phyloP scores from a whole-genome alignment of 2,329 filamentous ascomycete species.

The Trichoderma simmonsii region DNA sequence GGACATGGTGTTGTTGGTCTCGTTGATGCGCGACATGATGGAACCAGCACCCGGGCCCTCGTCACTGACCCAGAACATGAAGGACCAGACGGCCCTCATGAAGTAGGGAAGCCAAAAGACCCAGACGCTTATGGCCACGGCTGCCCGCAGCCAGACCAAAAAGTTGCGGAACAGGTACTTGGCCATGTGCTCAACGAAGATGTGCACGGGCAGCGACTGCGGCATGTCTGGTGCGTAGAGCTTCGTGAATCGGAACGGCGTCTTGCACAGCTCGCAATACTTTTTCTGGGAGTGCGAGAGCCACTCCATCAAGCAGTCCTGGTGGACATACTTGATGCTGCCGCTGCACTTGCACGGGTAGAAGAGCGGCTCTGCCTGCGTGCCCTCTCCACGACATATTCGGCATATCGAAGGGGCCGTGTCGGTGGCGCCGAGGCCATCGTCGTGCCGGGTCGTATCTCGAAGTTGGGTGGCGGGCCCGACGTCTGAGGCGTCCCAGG shows the following conservation, averaged over 20 bases:
- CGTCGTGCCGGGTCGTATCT: conserved; percentile 2
- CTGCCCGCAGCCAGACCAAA: conserved; percentile 72
- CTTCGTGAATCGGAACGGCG: conserved; percentile 95
- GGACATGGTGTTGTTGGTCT: conserved; percentile 25
- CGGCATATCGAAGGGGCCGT: conserved; percentile 74
- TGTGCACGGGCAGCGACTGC: conserved; percentile 68
- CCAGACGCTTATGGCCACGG: conserved; percentile 84
- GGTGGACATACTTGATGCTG: conserved; percentile 97
- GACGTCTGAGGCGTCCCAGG: neutral
- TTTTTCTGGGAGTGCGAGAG: conserved; percentile 98
- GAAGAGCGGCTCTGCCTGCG: conserved; percentile 80
- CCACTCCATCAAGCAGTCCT: conserved; percentile 98
- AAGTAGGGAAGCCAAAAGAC: conserved; percentile 82
- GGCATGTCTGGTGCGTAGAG: conserved; percentile 96
- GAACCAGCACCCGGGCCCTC: conserved; percentile 53
- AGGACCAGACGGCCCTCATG: conserved; percentile 89
- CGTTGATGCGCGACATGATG: conserved; percentile 23
- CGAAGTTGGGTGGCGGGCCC: conserved; percentile 20
- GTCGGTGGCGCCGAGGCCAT: conserved; percentile 24
- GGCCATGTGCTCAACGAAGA: conserved; percentile 77
- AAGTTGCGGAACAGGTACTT: conserved; percentile 70
- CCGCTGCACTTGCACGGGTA: conserved; percentile 98
- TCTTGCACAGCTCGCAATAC: conserved; percentile 99
- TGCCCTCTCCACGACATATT: conserved; percentile 90
- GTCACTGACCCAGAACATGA: conserved; percentile 93